Conservation (phyloP, 1,139 yeast species). For the Yamadazyma pseudoaaseri region DNA sequence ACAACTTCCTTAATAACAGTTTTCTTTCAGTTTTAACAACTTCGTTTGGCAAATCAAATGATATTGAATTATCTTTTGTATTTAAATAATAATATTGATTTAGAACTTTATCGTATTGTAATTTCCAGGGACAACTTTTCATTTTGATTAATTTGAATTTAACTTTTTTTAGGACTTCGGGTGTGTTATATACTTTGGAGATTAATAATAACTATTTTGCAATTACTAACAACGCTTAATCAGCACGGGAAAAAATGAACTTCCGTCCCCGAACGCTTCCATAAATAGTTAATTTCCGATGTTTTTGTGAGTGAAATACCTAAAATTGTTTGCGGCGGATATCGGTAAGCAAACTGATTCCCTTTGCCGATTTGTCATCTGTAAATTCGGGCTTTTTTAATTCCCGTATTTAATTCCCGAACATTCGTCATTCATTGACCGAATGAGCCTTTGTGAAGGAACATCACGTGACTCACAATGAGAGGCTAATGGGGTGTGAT, state of each 20-base stretch:
- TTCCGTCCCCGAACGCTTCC: not conserved
- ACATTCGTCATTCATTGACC: too few species aligned
- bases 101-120: conserved; percentile 31
- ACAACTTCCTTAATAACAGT: conserved; percentile 13
- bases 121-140: conserved; percentile 17
- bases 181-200: not conserved
- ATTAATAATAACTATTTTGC: conserved; percentile 3
- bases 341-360: too few species aligned
- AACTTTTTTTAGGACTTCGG: not conserved
- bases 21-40: conserved; percentile 23
- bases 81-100: conserved; percentile 40
- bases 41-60: conserved; percentile 44
- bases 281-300: not conserved
- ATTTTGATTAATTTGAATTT: conserved; percentile 1
- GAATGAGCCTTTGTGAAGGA: too few species aligned
- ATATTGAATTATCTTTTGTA: conserved; percentile 27
- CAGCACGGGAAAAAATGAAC: conserved; percentile 2
- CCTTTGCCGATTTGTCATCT: too few species aligned
- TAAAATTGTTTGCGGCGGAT: too few species aligned
- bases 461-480: too few species aligned
- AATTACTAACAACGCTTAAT: conserved; percentile 3
- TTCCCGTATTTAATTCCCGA: too few species aligned
- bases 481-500: too few species aligned
- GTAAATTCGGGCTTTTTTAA: too few species aligned
- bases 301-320: too few species aligned